These are phyloP conservation scores for Penicillium sp. DNA, from an alignment of 2,329 filamentous ascomycete genomes.

Conservation along the genomic window DNA sequence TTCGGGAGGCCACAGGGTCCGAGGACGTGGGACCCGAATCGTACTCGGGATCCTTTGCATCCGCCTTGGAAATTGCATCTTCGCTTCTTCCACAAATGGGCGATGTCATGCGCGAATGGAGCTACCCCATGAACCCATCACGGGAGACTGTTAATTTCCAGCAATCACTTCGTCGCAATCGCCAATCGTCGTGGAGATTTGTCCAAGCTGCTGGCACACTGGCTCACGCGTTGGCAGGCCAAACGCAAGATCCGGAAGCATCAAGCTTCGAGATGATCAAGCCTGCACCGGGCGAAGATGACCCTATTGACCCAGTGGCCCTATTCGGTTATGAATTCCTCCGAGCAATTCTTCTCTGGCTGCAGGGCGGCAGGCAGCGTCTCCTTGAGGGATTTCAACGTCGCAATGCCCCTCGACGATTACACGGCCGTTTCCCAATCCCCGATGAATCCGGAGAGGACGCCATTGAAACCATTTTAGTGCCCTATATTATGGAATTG, in stretches of 20 bases:
- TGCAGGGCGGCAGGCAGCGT: slow-evolving; percentile 57
- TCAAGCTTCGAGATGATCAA: slow-evolving; percentile 50
- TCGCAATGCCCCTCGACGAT: slow-evolving; percentile 39
- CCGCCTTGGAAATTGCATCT: slow-evolving; percentile 44
- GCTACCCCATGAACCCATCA: slow-evolving; percentile 58
- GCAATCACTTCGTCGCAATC: slow-evolving; percentile 55
- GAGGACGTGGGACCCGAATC: slow-evolving; percentile 29
- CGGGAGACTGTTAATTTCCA: slow-evolving; percentile 54
- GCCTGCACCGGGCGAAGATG: slow-evolving; percentile 47
- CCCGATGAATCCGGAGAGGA: slow-evolving; percentile 49
- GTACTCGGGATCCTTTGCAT: slow-evolving; percentile 41
- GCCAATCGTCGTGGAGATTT: slow-evolving; percentile 58
- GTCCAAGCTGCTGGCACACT: slow-evolving; percentile 62
- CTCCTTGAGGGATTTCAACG: slow-evolving; percentile 58
- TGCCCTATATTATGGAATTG: slow-evolving; percentile 58
- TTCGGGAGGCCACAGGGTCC: slow-evolving; percentile 31
- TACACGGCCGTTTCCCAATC: slow-evolving; percentile 52
- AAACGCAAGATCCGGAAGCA: slow-evolving; percentile 42
- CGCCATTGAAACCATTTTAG: slow-evolving; percentile 56
- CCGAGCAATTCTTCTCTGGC: slow-evolving; percentile 61
- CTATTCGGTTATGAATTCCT: slow-evolving; percentile 65
- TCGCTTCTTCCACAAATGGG: slow-evolving; percentile 57
- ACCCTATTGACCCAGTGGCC: slow-evolving; percentile 40
- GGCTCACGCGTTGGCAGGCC: slow-evolving; percentile 55
- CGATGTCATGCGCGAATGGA: slow-evolving; percentile 54